Conservation (phyloP, 495 filamentous ascomycete species). For the Aspergillus hancockii region DNA sequence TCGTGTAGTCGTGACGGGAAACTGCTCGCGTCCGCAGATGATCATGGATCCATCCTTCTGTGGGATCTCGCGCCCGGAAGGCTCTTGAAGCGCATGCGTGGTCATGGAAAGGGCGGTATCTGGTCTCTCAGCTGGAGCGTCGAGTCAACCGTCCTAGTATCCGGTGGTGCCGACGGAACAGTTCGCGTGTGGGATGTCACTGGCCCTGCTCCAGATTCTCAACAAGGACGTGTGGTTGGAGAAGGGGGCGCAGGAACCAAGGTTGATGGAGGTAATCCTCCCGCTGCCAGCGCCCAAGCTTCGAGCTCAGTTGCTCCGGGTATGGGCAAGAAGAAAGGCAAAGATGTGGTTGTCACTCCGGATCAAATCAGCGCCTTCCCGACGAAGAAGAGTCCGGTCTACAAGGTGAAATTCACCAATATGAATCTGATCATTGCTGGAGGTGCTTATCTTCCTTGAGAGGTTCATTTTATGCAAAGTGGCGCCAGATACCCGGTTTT, state of each 20-base stretch:
- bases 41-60: constrained; percentile 80
- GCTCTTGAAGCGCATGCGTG: constrained; percentile 86
- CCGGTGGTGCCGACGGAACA: constrained; percentile 87
- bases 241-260: constrained; percentile 54
- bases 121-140: constrained; percentile 90
- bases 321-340: constrained; percentile 76
- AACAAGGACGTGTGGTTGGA: constrained; percentile 59
- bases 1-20: constrained; percentile 85
- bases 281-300: constrained; percentile 34
- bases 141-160: constrained; percentile 84
- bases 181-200: constrained; percentile 93
- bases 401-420: constrained; percentile 88
- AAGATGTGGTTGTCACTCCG: constrained; percentile 84
- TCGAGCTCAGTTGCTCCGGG: constrained; percentile 45
- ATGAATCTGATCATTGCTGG: constrained; percentile 91
- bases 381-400: constrained; percentile 93
- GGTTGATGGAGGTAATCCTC: constrained; percentile 46
- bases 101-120: constrained; percentile 90
- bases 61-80: constrained; percentile 88
- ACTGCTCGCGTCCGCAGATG: constrained; percentile 83
- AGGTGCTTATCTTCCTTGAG: constrained; percentile 74
- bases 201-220: constrained; percentile 55
- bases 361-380: constrained; percentile 93
- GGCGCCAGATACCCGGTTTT: constrained; percentile 35
- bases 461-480: constrained; percentile 16